A percentile compares a stretch with the other conserved stretches of the same genome.
phyloP scores from a whole-genome alignment of 306 rosid genomes.

The Cyclanthera cordifolia region DNA sequence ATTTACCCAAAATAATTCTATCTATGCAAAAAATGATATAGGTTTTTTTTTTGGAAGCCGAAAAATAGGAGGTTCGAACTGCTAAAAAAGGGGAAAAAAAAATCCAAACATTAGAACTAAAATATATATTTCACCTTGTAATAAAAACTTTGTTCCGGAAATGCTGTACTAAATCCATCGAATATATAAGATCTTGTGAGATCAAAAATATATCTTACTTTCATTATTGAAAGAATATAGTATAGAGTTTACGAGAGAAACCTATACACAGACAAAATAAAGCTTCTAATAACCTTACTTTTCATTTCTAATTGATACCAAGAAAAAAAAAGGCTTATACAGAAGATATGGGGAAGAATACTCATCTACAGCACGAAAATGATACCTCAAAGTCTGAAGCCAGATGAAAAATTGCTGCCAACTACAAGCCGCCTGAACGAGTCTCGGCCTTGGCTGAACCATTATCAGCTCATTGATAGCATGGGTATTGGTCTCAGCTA shows the following conservation, averaged over 20 bases:
- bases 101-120: not conserved
- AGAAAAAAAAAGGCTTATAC: not conserved
- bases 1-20: too few species aligned
- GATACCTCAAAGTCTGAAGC: not conserved
- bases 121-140: not conserved
- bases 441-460: not conserved
- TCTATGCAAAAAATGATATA: too few species aligned
- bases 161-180: not conserved
- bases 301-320: slow-evolving; percentile 3
- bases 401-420: not conserved
- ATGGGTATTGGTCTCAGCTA: not conserved
- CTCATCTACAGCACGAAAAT: slow-evolving; percentile 3
- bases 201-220: not conserved
- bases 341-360: not conserved
- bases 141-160: not conserved
- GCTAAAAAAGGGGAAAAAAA: too few species aligned
- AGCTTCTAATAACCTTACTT: not conserved
- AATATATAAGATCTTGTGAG: not conserved
- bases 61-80: too few species aligned
- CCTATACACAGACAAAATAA: slow-evolving; percentile 6
- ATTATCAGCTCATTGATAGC: not conserved
- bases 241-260: not conserved
- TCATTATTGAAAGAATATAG: slow-evolving; percentile 2
- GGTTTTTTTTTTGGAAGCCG: too few species aligned
- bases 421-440: not conserved